Evolutionary conservation across 2,329 filamentous ascomycete species (phyloP).

Genomic region (Chlorencoelia australis): DNA sequence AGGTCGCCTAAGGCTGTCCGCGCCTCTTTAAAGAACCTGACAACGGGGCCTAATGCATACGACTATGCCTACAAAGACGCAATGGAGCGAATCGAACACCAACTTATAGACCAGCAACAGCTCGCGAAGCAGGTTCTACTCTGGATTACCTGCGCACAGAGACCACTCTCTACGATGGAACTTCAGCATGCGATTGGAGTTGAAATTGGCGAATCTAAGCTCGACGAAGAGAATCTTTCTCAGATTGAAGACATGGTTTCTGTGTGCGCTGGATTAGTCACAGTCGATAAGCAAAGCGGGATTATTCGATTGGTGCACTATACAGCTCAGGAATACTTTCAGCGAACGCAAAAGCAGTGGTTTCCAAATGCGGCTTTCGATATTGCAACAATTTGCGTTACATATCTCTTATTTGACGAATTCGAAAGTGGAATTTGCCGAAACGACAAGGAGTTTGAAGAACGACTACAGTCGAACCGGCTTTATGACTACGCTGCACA

Average conservation of each 20-base stretch:
- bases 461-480: slow-evolving; percentile 10
- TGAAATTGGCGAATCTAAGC: slow-evolving; percentile 15
- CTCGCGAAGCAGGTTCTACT: slow-evolving; percentile 5
- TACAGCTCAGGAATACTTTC: slow-evolving; percentile 25
- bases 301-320: slow-evolving; percentile 20
- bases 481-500: not conserved
- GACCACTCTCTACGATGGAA: slow-evolving; percentile 27
- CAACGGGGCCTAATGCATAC: slow-evolving; percentile 14
- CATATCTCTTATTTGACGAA: slow-evolving; percentile 24
- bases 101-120: slow-evolving; percentile 8
- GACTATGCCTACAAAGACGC: slow-evolving; percentile 32
- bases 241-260: slow-evolving; percentile 13
- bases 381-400: slow-evolving; percentile 19
- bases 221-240: slow-evolving; percentile 24
- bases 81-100: slow-evolving; percentile 27
- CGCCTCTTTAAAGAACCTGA: slow-evolving; percentile 21
- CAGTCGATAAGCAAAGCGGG: slow-evolving; percentile 1
- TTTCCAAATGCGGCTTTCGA: slow-evolving; percentile 14
- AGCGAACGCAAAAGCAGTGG: slow-evolving; percentile 6
- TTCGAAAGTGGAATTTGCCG: slow-evolving; percentile 19
- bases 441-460: slow-evolving; percentile 13
- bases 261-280: slow-evolving; percentile 24
- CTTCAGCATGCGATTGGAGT: slow-evolving; percentile 36
- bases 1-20: slow-evolving; percentile 22
- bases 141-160: slow-evolving; percentile 33